Evolutionary conservation across 2,329 filamentous ascomycete genomes (phyloP).

Genomic region (Lecanicillium sp.): DNA sequence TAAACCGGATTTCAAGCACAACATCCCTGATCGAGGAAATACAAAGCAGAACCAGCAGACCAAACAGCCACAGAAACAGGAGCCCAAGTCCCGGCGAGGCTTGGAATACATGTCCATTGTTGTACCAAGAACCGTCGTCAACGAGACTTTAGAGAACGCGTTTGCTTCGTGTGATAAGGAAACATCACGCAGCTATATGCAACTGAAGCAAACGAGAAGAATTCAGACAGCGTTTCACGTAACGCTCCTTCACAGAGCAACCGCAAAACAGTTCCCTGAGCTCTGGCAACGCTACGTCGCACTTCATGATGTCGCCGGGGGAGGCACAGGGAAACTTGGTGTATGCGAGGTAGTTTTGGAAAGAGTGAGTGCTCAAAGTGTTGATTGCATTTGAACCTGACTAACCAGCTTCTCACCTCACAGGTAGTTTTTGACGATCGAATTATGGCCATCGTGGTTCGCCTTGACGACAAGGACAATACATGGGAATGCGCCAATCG

Average conservation of each 20-base stretch:
- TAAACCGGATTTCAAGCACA: constrained; percentile 67
- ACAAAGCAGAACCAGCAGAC: constrained; percentile 33
- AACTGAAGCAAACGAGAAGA: constrained; percentile 66
- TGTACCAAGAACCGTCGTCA: constrained; percentile 37
- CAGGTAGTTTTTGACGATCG: constrained; percentile 75
- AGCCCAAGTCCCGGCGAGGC: constrained; percentile 38
- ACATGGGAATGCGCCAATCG: constrained; percentile 68
- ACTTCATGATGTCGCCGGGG: constrained; percentile 43
- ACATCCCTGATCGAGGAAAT: constrained; percentile 53
- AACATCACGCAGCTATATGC: constrained; percentile 56
- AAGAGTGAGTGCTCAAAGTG: constrained; percentile 36
- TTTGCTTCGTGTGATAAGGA: constrained; percentile 54
- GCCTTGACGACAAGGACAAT: constrained; percentile 53
- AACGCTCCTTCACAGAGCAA: constrained; percentile 79
- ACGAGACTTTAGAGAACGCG: constrained; percentile 57
- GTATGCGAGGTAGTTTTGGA: constrained; percentile 59
- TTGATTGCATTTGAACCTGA: constrained; percentile 26
- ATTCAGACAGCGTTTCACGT: constrained; percentile 88
- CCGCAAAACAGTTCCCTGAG: constrained; percentile 52
- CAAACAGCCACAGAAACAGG: constrained; percentile 24
- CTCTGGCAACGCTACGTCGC: constrained; percentile 69
- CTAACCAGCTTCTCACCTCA: constrained; percentile 12
- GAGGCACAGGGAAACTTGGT: constrained; percentile 42
- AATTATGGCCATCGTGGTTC: constrained; percentile 86
- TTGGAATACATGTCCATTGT: constrained; percentile 54